Evolutionary conservation across 768 basidiomycete genomes (phyloP), one percentile per base, ranked within the genome.

Genomic region (Galerina marginata): DNA sequence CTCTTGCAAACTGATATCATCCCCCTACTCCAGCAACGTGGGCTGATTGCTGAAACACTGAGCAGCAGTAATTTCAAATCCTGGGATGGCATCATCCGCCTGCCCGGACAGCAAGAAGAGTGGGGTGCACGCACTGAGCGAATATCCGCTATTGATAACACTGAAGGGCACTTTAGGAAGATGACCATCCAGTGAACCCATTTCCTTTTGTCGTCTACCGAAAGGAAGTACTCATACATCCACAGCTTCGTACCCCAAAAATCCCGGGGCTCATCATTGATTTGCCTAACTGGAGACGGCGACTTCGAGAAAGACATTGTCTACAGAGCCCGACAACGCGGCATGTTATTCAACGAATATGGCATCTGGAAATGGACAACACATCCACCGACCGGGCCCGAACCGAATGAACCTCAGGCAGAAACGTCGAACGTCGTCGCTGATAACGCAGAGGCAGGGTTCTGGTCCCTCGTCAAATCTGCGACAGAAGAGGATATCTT

Each of bases 281-380:
- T 91, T 37, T 64, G 76, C 11, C 65, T 83, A 20, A 91, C 89
- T 2, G 89, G 89, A 9, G 86, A 89, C 66, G 43, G 49, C 0
- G 76, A 77, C 25, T 87, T 88, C 67, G 71, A 74, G 43, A 71
- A 74, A 50, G 72, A 80, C 43, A 60, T 84, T 2, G 76, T 77
- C 36, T 67, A 63, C 20, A 73, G 75, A 40, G 90, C 89, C 0
- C 54, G 65, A 6, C 74, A 72, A 45, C 65, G 77, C 2, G 83
- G 82, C 14, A 64, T 88, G 66, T 74, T 80, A 37, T 75, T 91
- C 29, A 83, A 88, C 63, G 85, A 87, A 63, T 83, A 77, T 62
- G 90, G 89, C 11, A 73, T 91, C 3, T 91, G 90, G 90, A 76
- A 72, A 51, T 88, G 86, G 85, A 71, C 36, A 62, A 55, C 48